A percentile compares a stretch with the other conserved stretches of the same genome.
Evolutionary conservation across 805 yeast genomes (phyloP).

Genomic region (Isabelozyma rhagii): DNA sequence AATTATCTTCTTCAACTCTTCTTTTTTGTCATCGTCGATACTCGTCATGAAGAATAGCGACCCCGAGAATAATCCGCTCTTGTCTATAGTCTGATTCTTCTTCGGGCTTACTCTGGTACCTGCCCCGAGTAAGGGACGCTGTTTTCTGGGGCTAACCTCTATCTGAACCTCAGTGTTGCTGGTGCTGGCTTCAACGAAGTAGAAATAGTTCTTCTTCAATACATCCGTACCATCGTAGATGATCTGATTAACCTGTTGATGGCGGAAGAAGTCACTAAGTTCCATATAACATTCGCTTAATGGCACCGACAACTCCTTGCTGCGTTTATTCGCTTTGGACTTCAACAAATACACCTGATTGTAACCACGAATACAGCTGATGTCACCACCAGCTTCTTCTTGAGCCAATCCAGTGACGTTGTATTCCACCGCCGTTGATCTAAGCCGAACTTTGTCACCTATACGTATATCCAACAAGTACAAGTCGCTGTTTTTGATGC

Average conservation of each 20-base stretch:
- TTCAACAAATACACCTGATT: slow-evolving; percentile 43
- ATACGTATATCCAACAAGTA: slow-evolving; percentile 51
- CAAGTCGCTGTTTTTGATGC: slow-evolving; percentile 35
- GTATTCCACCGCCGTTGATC: slow-evolving; percentile 27
- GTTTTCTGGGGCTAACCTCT: background rate
- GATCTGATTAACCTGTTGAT: slow-evolving; percentile 29
- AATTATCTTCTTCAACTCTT: slow-evolving; percentile 32
- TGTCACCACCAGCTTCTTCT: slow-evolving; percentile 15
- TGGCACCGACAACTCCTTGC: slow-evolving; percentile 18
- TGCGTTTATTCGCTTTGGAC: slow-evolving; percentile 7
- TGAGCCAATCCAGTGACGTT: slow-evolving; percentile 44
- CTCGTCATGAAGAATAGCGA: slow-evolving; percentile 36
- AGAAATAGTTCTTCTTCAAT: slow-evolving; percentile 8
- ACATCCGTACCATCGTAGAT: slow-evolving; percentile 16
- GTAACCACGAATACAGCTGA: slow-evolving; percentile 61
- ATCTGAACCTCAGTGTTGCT: background rate
- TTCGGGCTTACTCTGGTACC: background rate
- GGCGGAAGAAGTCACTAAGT: slow-evolving; percentile 34
- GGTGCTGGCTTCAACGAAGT: background rate
- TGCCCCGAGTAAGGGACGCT: background rate
- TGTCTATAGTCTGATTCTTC: background rate
- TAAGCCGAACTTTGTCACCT: slow-evolving; percentile 50
- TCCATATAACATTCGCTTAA: slow-evolving; percentile 38
- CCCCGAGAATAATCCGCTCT: slow-evolving; percentile 10
- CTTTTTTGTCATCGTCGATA: slow-evolving; percentile 30